phyloP scores from a whole-genome alignment of 805 yeast species.

The Candida methanosorbosa region DNA sequence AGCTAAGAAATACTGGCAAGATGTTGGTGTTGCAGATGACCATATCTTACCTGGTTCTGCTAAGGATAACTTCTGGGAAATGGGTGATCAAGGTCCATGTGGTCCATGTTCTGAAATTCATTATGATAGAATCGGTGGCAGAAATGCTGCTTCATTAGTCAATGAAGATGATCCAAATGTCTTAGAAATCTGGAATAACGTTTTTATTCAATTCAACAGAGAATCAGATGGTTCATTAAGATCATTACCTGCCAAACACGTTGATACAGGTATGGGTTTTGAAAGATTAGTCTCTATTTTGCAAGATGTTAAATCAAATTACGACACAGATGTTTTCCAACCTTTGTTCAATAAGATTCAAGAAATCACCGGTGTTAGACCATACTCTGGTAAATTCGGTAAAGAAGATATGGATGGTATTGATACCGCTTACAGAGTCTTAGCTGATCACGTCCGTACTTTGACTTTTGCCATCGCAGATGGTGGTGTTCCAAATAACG shows the following conservation, averaged over 20 bases:
- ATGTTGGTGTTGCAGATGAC: slow-evolving; percentile 82
- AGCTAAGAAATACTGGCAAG: slow-evolving; percentile 80
- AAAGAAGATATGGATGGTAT: slow-evolving; percentile 88
- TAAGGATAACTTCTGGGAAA: slow-evolving; percentile 97
- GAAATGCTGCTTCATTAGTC: slow-evolving; percentile 87
- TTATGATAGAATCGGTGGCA: slow-evolving; percentile 96
- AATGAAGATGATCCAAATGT: slow-evolving; percentile 98
- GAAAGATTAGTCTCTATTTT: slow-evolving; percentile 93
- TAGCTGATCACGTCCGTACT: slow-evolving; percentile 98
- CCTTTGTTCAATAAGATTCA: slow-evolving; percentile 83
- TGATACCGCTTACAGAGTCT: slow-evolving; percentile 95
- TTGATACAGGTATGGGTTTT: slow-evolving; percentile 98
- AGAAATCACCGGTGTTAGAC: slow-evolving; percentile 88
- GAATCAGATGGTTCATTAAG: slow-evolving; percentile 77
- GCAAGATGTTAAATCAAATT: slow-evolving; percentile 87
- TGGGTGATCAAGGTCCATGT: slow-evolving; percentile 99
- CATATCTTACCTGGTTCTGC: slow-evolving; percentile 90
- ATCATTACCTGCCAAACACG: slow-evolving; percentile 86
- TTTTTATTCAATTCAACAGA: slow-evolving; percentile 93
- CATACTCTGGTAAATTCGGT: slow-evolving; percentile 89
- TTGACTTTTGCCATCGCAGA: slow-evolving; percentile 93
- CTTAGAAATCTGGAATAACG: slow-evolving; percentile 95
- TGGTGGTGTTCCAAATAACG: slow-evolving; percentile 99
- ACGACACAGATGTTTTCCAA: slow-evolving; percentile 93
- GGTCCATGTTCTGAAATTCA: slow-evolving; percentile 99